phyloP scores from a whole-genome alignment of 2,329 filamentous ascomycete species.

The Neocatenulostroma microsporum region DNA sequence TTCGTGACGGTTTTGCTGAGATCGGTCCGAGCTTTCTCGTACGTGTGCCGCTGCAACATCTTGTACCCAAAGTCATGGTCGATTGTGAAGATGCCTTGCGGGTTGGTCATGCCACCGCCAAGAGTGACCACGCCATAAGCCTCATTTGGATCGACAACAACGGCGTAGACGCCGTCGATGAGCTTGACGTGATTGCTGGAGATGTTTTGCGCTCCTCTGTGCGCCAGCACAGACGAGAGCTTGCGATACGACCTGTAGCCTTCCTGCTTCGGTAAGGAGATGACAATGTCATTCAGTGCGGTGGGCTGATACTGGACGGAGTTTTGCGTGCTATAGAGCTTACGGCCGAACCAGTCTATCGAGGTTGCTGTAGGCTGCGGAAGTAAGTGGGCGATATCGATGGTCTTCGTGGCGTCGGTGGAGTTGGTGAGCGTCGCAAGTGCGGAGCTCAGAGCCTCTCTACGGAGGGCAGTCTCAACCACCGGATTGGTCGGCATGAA shows the following conservation, averaged over 20 bases:
- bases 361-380: conserved; percentile 11
- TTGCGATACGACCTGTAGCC: not conserved
- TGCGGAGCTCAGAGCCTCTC: conserved; percentile 18
- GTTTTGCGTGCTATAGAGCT: conserved; percentile 4
- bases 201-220: conserved; percentile 8
- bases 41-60: conserved; percentile 18
- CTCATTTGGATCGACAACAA: conserved; percentile 19
- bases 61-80: conserved; percentile 22
- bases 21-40: conserved; percentile 21
- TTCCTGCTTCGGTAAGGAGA: no score
- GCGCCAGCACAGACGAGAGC: conserved; percentile 1
- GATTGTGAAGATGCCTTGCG: conserved; percentile 15
- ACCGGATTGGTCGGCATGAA: not conserved
- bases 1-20: conserved; percentile 22
- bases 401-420: conserved; percentile 12
- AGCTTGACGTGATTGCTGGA: conserved; percentile 19
- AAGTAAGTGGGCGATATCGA: conserved; percentile 23
- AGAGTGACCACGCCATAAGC: conserved; percentile 21
- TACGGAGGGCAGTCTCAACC: conserved; percentile 6
- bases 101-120: conserved; percentile 16
- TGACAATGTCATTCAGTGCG: conserved; percentile 20
- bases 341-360: conserved; percentile 8
- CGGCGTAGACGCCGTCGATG: conserved; percentile 23
- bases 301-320: conserved; percentile 13
- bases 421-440: no score